Percentiles rank a stretch among this genome's conserved stretches.
Evolutionary conservation across 2,329 filamentous ascomycete species (phyloP).

Genomic region (Sporothrix globosa): DNA sequence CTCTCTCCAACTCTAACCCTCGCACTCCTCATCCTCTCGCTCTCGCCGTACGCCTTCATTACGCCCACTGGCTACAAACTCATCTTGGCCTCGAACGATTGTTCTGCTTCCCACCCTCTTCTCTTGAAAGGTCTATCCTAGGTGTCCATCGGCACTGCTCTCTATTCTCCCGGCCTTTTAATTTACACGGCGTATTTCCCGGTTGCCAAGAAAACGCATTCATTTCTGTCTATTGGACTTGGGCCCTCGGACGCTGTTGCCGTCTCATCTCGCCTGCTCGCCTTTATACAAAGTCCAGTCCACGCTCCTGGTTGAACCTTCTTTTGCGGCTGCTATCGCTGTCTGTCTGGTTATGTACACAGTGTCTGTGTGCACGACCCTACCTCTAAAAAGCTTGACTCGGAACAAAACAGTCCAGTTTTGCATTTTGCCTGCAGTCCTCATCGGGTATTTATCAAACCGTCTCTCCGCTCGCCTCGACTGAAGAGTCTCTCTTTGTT

Average conservation of each 20-base stretch:
- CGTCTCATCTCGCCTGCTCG: constrained; percentile 1
- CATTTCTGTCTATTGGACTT: neutral
- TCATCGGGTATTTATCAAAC: constrained; percentile 11
- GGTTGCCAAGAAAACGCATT: constrained; percentile 1
- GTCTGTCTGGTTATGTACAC: neutral
- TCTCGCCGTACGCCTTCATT: constrained; percentile 5
- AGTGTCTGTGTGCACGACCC: no score
- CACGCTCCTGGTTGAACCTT: neutral
- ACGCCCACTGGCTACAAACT: neutral
- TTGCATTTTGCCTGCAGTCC: neutral
- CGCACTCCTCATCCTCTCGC: neutral
- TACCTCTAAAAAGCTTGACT: neutral
- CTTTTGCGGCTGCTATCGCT: constrained; percentile 9
- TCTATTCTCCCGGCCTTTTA: constrained; percentile 9
- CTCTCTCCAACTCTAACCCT: neutral
- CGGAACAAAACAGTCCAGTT: neutral
- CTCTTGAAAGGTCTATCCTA: constrained; percentile 8
- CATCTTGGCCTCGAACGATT: neutral
- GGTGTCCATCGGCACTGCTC: constrained; percentile 5
- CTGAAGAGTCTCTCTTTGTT: neutral
- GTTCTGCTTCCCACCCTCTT: neutral
- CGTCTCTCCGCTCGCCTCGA: neutral
- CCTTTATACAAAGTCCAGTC: neutral
- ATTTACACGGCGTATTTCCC: constrained; percentile 25
- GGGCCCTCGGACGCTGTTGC: neutral